These are phyloP conservation scores for Oenanthe sinensis DNA, from an alignment of 129 eudicot genomes.

Conservation along the genomic window DNA sequence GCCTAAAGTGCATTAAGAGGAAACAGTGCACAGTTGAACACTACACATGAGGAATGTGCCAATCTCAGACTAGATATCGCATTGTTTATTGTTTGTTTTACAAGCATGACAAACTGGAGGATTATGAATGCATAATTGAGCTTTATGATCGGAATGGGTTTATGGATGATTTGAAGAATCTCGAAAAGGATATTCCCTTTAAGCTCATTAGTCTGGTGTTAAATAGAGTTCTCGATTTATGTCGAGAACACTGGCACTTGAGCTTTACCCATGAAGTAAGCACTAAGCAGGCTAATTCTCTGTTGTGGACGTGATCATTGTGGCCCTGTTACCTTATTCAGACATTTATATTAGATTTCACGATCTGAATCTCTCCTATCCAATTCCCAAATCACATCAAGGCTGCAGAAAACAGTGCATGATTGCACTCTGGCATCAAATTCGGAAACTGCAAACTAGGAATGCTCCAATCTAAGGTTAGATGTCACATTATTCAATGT, in stretches of 20 bases:
- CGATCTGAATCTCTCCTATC: background rate
- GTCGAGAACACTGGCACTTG: conserved; percentile 24
- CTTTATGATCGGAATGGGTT: conserved; percentile 53
- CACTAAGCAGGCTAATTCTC: background rate
- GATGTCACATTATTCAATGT: background rate
- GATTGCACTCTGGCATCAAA: background rate
- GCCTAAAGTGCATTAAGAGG: background rate
- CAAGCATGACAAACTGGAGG: conserved; percentile 17
- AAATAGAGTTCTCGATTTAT: conserved; percentile 47
- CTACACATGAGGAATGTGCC: background rate
- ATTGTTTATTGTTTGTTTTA: background rate
- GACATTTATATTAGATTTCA: background rate
- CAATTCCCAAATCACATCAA: background rate
- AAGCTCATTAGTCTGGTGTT: conserved; percentile 51
- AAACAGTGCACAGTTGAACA: background rate
- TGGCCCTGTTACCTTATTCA: background rate
- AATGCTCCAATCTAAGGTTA: background rate
- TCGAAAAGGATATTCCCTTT: conserved; percentile 51
- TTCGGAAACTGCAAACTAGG: background rate
- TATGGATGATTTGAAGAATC: conserved; percentile 54
- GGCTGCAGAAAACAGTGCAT: background rate
- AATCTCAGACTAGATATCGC: background rate
- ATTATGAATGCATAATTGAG: conserved; percentile 66
- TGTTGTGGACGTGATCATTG: background rate
- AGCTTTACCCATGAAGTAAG: conserved; percentile 18